Conservation (phyloP, 495 filamentous ascomycete species). For the Cladorrhinum samala region DNA sequence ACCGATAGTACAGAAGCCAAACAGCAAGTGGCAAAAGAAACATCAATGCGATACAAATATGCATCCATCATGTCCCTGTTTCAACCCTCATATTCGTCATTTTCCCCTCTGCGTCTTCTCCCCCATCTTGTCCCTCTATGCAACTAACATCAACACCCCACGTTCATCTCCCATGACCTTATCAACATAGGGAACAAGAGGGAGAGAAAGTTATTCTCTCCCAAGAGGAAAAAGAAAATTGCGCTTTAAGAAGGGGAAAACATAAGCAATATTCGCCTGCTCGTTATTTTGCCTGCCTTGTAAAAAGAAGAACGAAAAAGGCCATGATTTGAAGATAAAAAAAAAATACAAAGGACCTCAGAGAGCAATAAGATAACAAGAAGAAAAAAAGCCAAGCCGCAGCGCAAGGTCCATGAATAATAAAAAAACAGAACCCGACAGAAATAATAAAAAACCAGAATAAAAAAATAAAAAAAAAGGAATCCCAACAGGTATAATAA, state of each 20-base stretch:
- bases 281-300: constrained; percentile 7
- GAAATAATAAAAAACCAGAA: constrained; percentile 9
- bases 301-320: background rate
- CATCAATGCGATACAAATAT: no score
- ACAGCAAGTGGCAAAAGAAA: no score
- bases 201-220: no score
- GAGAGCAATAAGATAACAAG: constrained; percentile 1
- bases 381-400: background rate
- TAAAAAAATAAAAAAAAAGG: constrained; percentile 10
- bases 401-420: background rate
- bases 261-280: constrained; percentile 1
- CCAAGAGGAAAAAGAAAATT: no score
- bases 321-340: constrained; percentile 1
- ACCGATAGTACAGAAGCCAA: no score
- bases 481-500: background rate
- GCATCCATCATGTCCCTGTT: no score
- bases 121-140: no score
- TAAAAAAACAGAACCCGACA: background rate
- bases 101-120: no score
- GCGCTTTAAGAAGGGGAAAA: background rate
- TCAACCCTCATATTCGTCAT: no score
- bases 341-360: background rate
- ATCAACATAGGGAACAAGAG: no score
- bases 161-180: background rate
- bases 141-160: no score